Evolutionary conservation across 1,284 basidiomycete species (phyloP), one percentile per base, ranked within the genome.

Genomic region (Mycena sp.): DNA sequence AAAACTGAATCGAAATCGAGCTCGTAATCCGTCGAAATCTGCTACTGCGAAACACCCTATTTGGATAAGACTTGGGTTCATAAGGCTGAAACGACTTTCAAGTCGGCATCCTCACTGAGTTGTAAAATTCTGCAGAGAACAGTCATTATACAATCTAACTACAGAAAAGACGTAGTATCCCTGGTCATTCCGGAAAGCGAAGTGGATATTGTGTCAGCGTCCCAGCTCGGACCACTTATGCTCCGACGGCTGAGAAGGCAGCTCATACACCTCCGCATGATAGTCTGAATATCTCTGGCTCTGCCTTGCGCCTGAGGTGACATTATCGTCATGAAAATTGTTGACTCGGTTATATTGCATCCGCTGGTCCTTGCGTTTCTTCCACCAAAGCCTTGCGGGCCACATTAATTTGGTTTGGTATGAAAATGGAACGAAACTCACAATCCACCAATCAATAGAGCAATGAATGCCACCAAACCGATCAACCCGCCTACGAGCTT

Each of bases 401-500:
- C 19, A 25, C 30, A 17, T 65, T 19, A 69, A 59, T 35, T 29
- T 61, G 35, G 16, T 30, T 23, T 25, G 41, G 25, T 19, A 25
- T 3, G 10, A 54, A 40, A 17, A 51, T 57, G 17, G 6, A 30
- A 57, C 41, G 40, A 46, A n/a, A 74, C 78, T 73, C 58, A 85
- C 83, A 85, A 64, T 48, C 77, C 77, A 38, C 69, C 73, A 32
- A 77, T 75, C 40, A 80, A 55, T 5, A 76, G 30, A 16, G 64
- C 78, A 64, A 85, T 73, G 46, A 81, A 71, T 5, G 66, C 77
- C 12, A 78, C 67, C 28, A 80, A 67, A 5, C 78, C 81, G 50
- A 80, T 68, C 6, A 82, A 61, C 2, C 79, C 82, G 12, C 81
- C 78, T 37, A 85, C 73, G 23, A 86, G 69, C 46, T 77, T 76